Base-by-base conservation (phyloP, 225 moss, liverwort and hornwort genomes). In the Thuidium tamariscinum region DNA sequence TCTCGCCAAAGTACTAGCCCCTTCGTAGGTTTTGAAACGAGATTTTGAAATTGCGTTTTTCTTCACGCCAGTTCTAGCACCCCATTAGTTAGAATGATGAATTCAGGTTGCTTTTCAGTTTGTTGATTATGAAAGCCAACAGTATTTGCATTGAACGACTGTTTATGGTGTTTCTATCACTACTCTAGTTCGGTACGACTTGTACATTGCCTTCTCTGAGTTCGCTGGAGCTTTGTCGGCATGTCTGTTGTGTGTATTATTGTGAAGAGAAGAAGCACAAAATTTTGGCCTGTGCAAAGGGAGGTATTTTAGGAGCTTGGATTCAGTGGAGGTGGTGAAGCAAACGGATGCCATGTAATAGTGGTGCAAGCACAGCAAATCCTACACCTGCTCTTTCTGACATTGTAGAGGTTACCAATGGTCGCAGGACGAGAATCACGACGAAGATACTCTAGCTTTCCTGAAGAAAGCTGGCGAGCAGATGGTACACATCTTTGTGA, bases 401-500 rank as follows among this genome's bases (percentile, higher is more conserved):
- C 49, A 27, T 80, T 72, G 65, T 75, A n/a, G 39, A 64, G 61
- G 48, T 64, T 69, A 42, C 54, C 21, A 64, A 80, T 76, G 67
- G 8, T 76, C 80, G 77, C 92, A 92, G 93, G 92, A 92, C 48
- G 93, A 93, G 85, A 83, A 89, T 27, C 91, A 91, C n/a, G 91
- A 87, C 60, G 91, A 93, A 68, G 75, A 81, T 36, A 92, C 93
- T 21, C 36, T 87, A n/a, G 92, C 93, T 46, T 84, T 91, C 39
- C 54, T 93, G 17, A 89, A 86, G 83, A 92, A 87, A 87, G 89
- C 89, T 55, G 86, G 86, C 26, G 82, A 91, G 86, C 92, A 92
- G 85, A 61, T 78, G n/a, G 91, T 95, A 21, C 92, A 96, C 54
- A 84, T 96, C 55, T 94, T 93, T 69, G 88, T 95, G 82, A 94